Evolutionary conservation across 2,329 filamentous ascomycete species (phyloP), one percentile per base, ranked within the genome.

Genomic region (Waltergamsia citrina): DNA sequence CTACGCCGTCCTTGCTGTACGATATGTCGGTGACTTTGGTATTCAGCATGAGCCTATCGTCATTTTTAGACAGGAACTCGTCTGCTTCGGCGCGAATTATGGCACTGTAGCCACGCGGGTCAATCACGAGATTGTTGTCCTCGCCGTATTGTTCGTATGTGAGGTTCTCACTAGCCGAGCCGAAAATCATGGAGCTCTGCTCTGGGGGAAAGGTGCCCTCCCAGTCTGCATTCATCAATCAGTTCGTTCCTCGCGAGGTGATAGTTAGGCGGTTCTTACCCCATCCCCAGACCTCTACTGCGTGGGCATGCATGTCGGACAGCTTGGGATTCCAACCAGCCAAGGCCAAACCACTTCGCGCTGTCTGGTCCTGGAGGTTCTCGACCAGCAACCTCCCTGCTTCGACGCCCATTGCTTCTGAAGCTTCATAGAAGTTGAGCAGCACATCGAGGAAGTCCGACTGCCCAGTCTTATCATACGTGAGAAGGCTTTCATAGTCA

Each of bases 111-210:
- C 78, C 78, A 1, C 77, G 66, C 28, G 67, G 66, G 38, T 83
- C 78, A 21, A 63, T 54, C 26, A 78, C 74, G 20, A 74, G 69
- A 41, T 78, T 74, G 49, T 78, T 79, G 14, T 66, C 65, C 12
- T 75, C 65, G n/a, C 67, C 67, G 51, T 67, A 81, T 38, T 77
- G 68, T 39, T 76, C 68, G 43, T 75, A 80, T 0, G 74, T 78
- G 7, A 74, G 54, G 45, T 82, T 82, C 29, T 71, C 64, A 3
- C 62, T 67, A 1, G 71, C 64, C 11, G 67, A 57, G 1, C 71
- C 71, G 38, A 71, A 80, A 14, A 73, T 54, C 18, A 73, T 57
- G 1, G 68, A 70, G 15, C 63, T 68, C 31, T 71, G 55, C 33
- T 79, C 74, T 0, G 78, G 78, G 1, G 65, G 52, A 39, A 36